These are phyloP conservation scores for Cryptococcus maquisensis DNA, from an alignment of 1,284 basidiomycete species.

Conservation along the genomic window DNA sequence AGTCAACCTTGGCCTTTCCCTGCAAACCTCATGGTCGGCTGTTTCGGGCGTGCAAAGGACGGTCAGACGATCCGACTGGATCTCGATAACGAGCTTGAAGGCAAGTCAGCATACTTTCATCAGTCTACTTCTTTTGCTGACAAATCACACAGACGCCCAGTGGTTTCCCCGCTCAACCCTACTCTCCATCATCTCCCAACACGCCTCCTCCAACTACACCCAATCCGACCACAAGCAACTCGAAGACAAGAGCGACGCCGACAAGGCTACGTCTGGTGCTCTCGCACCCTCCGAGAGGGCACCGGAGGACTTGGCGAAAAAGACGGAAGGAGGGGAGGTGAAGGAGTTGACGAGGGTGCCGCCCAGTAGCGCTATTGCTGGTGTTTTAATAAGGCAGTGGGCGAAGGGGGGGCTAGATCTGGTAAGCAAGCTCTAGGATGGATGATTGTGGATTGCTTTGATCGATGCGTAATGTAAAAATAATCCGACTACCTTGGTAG, in stretches of 20 bases:
- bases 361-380: conserved; percentile 64
- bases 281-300: conserved; percentile 41
- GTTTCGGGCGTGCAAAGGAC: conserved; percentile 66
- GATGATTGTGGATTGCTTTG: no score
- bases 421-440: conserved; percentile 31
- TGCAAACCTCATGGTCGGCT: conserved; percentile 86
- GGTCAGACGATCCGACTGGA: conserved; percentile 73
- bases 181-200: conserved; percentile 56
- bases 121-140: not conserved
- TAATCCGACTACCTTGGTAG: no score
- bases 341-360: conserved; percentile 62
- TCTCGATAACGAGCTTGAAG: conserved; percentile 93
- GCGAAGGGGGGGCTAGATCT: conserved; percentile 51
- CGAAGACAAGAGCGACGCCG: conserved; percentile 27
- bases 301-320: conserved; percentile 18
- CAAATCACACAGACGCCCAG: conserved; percentile 61
- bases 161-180: conserved; percentile 81
- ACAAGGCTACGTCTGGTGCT: conserved; percentile 30
- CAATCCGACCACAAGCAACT: conserved; percentile 60
- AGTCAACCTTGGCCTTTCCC: conserved; percentile 66
- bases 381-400: conserved; percentile 66
- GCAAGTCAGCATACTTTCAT: conserved; percentile 52
- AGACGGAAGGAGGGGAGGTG: conserved; percentile 15
- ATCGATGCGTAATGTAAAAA: no score
- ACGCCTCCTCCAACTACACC: conserved; percentile 57